A percentile compares a stretch with the other conserved stretches of the same genome.
Conservation (phyloP, 176 grass and related monocot genomes). For the Phragmites australis region DNA sequence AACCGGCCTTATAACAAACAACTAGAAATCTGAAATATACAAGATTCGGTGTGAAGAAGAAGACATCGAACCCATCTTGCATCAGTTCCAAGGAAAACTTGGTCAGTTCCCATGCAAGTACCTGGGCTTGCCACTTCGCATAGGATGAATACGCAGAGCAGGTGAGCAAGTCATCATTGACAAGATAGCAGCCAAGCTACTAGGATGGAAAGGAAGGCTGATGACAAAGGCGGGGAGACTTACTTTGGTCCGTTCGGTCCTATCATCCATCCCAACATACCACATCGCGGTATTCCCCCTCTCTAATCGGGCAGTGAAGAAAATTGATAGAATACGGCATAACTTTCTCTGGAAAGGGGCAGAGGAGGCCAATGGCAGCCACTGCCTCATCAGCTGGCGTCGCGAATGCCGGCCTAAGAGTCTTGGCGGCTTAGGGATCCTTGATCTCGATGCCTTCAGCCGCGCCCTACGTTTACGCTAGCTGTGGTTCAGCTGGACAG, state of each 20-base stretch:
- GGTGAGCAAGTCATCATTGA: too few species aligned
- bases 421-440: not conserved
- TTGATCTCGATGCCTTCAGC: not conserved
- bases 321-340: too few species aligned
- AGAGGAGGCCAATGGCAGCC: not conserved
- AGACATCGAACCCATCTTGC: too few species aligned
- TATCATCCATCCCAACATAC: not conserved
- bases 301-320: not conserved
- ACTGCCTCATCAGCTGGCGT: not conserved
- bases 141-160: too few species aligned
- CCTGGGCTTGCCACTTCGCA: too few species aligned
- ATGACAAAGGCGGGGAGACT: too few species aligned
- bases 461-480: not conserved
- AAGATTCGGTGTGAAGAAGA: not conserved
- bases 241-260: too few species aligned
- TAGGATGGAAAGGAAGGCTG: too few species aligned
- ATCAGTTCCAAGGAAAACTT: too few species aligned
- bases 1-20: not conserved
- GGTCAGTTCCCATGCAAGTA: too few species aligned
- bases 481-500: not conserved
- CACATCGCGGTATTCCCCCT: not conserved
- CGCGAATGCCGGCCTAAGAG: fast-evolving
- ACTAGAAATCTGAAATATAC: not conserved
- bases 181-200: too few species aligned
- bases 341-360: not conserved